Evolutionary conservation across 345 rosid species (phyloP).

Genomic region (Eucalyptus tenuipes): DNA sequence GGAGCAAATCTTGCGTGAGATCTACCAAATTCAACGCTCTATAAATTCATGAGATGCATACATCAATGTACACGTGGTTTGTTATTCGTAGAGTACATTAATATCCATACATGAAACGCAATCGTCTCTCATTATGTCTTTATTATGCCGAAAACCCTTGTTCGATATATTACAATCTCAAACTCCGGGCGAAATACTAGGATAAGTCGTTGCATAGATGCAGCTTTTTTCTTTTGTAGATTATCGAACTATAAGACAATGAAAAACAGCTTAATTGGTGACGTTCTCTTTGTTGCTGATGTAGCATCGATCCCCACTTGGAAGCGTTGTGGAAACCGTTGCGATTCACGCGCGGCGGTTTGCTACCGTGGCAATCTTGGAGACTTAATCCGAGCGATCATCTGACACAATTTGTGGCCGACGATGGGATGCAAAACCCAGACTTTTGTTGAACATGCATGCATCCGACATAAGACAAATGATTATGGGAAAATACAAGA

Average conservation of each 20-base stretch:
- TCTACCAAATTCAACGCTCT: not conserved
- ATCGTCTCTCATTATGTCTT: not conserved
- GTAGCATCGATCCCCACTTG: not conserved
- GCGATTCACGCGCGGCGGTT: no score
- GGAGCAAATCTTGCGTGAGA: not conserved
- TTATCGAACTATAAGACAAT: not conserved
- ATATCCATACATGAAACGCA: no score
- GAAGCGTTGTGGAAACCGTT: not conserved
- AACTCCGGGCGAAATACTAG: not conserved
- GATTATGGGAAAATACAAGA: no score
- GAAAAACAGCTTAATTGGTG: not conserved
- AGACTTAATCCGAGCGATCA: not conserved
- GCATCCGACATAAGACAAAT: not conserved
- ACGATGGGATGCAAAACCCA: not conserved
- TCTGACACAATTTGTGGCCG: not conserved
- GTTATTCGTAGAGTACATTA: no score
- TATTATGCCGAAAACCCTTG: not conserved
- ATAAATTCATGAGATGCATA: not conserved
- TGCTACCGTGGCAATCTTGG: not conserved
- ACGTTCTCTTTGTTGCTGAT: not conserved
- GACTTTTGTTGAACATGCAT: not conserved
- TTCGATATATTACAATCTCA: not conserved
- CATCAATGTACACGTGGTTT: fast-evolving
- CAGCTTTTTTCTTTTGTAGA: no score
- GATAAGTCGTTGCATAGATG: no score